Evolutionary conservation across 768 basidiomycete species (phyloP), one percentile per base, ranked within the genome.

Genomic region (Serendipita sp.): DNA sequence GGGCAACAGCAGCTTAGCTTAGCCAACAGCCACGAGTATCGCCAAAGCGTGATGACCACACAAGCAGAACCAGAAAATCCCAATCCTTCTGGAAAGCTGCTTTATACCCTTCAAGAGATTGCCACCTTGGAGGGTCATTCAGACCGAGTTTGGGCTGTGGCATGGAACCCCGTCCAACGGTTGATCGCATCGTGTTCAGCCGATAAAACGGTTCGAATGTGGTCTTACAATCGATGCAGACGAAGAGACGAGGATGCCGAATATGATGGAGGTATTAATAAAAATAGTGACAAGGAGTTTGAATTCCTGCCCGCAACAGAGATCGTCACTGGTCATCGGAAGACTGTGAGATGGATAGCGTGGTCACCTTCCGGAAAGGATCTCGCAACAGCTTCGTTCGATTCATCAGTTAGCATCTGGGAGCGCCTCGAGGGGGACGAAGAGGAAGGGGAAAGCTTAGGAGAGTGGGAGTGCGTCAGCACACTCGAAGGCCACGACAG

Each of bases 371-470:
- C 88, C 4, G 95, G 95, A 0, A 76, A 78, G 50, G 86, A 85
- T 1, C 78, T 99, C 17, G 94, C 91, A 0, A 91, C 92, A 0
- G 96, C 86, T 0, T 94, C 90, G 3, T 99, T 99, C 68, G 96
- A 99, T 70, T 81, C 90, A 1, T 90, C 88, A 63, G 85, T 98
- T 38, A 88, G 86, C 1, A 78, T 98, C 41, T 98, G 93, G 92
- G 90, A 90, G 68, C 82, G 82, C 65, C 82, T 82, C 61, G 75
- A 72, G 3, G 88, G 88, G 68, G 82, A 77, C 71, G 87, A 83
- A 70, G 86, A 84, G 65, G 85, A 78, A 66, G 53, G 53, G 24
- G 53, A 71, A 24, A 33, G 16, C 20, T 43, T 58, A 11, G 89
- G 84, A 63, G 86, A 89, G 60, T 95, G 92, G 92, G 91, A 96